Evolutionary conservation across 805 yeast species (phyloP).

Genomic region (Teunomyces cretensis): DNA sequence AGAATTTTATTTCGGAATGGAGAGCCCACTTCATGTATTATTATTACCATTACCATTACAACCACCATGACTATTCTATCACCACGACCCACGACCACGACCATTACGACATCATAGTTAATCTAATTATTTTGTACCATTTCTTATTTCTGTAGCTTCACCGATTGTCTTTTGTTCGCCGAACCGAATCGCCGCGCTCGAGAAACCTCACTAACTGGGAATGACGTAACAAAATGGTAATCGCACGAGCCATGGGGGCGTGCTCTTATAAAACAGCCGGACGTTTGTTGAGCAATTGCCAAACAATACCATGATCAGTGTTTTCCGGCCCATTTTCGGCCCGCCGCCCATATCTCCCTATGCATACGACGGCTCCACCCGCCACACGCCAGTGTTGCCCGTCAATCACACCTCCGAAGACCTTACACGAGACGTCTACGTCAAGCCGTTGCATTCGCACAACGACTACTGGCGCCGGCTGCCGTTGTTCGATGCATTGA

Average conservation of each 20-base stretch:
- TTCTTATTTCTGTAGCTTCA: too few species aligned
- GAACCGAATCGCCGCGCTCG: too few species aligned
- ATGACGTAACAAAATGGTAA: not conserved
- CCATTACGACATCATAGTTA: too few species aligned
- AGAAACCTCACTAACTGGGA: too few species aligned
- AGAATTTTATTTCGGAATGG: slow-evolving; percentile 1
- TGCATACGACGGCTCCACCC: slow-evolving; percentile 9
- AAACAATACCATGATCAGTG: slow-evolving; percentile 17
- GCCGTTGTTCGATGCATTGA: slow-evolving; percentile 60
- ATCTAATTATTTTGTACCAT: too few species aligned
- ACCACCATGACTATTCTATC: too few species aligned
- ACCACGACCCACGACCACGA: too few species aligned
- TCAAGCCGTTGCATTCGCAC: slow-evolving; percentile 59
- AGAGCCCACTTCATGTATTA: not conserved
- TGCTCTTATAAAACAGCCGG: too few species aligned
- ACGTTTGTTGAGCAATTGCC: too few species aligned
- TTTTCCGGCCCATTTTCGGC: slow-evolving; percentile 12
- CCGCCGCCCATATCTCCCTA: not conserved
- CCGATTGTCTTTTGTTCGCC: slow-evolving; percentile 3
- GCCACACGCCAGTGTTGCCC: slow-evolving; percentile 18
- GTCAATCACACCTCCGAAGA: slow-evolving; percentile 24
- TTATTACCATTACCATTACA: too few species aligned
- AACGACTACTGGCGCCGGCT: slow-evolving; percentile 65
- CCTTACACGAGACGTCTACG: slow-evolving; percentile 36
- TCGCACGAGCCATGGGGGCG: not conserved